Evolutionary conservation across 208 protist species (phyloP).

Genomic region (Trypanosomatidae sp.): DNA sequence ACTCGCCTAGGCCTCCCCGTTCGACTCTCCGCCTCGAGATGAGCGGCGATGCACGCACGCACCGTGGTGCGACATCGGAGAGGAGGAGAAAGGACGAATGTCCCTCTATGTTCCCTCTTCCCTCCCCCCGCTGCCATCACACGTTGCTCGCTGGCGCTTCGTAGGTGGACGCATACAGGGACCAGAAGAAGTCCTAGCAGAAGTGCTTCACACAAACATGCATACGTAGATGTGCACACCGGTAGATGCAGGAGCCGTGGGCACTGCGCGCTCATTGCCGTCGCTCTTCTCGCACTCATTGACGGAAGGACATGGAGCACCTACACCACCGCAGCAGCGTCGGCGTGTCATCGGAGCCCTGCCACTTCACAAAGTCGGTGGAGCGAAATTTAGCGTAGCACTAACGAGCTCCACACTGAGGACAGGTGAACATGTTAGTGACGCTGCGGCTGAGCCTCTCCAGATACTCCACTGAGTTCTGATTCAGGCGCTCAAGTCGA

Average conservation of each 20-base stretch:
- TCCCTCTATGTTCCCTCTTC: neutral
- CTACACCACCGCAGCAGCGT: slow-evolving; percentile 52
- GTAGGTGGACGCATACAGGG: neutral
- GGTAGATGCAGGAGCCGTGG: neutral
- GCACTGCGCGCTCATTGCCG: neutral
- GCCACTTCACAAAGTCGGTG: slow-evolving; percentile 71
- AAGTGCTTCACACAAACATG: neutral
- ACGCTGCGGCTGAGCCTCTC: slow-evolving; percentile 37
- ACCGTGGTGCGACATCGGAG: neutral
- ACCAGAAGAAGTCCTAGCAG: neutral
- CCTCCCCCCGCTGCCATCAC: neutral
- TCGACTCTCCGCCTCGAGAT: neutral
- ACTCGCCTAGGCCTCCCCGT: neutral
- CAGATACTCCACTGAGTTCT: slow-evolving; percentile 48
- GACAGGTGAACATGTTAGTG: slow-evolving; percentile 56
- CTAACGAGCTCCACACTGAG: slow-evolving; percentile 39
- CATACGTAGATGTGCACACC: neutral
- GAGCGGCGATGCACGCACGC: neutral
- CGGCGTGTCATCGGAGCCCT: slow-evolving; percentile 57
- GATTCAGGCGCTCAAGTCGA: slow-evolving; percentile 36
- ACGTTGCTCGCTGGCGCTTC: neutral
- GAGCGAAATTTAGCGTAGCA: slow-evolving; percentile 60
- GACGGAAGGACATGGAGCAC: slow-evolving; percentile 42
- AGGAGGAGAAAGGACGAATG: too few species aligned
- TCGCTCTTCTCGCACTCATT: neutral